Evolutionary conservation across 495 filamentous ascomycete species (phyloP), one percentile per base, ranked within the genome.

Genomic region (Annulohypoxylon stygium): DNA sequence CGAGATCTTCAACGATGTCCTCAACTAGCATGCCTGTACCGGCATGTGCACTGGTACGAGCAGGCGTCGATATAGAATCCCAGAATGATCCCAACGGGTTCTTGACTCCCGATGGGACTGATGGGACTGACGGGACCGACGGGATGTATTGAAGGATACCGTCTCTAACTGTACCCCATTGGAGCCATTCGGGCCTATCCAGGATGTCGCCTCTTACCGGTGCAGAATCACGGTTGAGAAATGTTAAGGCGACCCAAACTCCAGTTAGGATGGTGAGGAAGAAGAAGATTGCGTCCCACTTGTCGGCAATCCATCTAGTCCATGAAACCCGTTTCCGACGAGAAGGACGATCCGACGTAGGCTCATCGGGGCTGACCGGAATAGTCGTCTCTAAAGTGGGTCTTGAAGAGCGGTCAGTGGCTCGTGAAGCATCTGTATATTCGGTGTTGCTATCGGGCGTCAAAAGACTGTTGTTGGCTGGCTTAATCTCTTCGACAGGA

Each of bases 1-100:
- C 59, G 10, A 87, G 51, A 0, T 55, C 39, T 0, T 65, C 48
- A 20, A 81, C 45, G 7, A 43, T 11, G 14, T 43, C 14, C n/a
- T 43, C 39, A 5, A 14, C 14, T 25, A 66, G 34, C 8, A 23
- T 57, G 23, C 23, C 41, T 2, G 5, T 37, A 14, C 11, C 51
- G 26, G 9, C 26, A 2, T 7, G 41, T 18, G 5, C 33, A 5
- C 43, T 8, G 11, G 36, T 20, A 18, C 2, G 10, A 3, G 0
- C 14, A 26, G 39, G 8, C 43, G 16, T n/a, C n/a, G 43, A 16
- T 8, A 14, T 47, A 20, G 5, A 47, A 16, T 47, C 43, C 43
- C 43, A 20, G 16, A 47, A 18, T 20, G 4, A 7, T 18, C 43
- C 12, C 12, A 51, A 14, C 16, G 69, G 50, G n/a, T n/a, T 50